Conservation (phyloP, 1,284 basidiomycete species). For the Rhodotorula glutinis region DNA sequence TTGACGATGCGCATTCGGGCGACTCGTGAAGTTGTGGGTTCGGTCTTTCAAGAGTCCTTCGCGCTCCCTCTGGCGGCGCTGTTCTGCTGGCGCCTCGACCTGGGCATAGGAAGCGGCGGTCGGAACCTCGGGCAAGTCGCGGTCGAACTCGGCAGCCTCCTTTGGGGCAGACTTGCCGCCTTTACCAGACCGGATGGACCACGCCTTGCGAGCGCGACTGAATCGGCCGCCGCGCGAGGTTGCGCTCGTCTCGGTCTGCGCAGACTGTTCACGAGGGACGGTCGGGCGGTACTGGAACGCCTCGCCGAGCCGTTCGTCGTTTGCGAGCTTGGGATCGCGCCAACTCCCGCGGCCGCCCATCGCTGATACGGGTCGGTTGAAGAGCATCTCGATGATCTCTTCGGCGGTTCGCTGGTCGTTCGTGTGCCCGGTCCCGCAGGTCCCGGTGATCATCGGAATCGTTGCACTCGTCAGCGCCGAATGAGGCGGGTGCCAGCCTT, state of each 20-base stretch:
- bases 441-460: neutral
- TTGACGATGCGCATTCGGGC: neutral
- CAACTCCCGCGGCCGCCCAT: neutral
- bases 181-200: conserved; percentile 1
- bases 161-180: neutral
- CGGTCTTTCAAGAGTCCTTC: neutral
- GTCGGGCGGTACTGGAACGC: conserved; percentile 2
- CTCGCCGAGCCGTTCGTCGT: conserved; percentile 1
- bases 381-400: conserved; percentile 34
- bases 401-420: conserved; percentile 16
- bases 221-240: neutral
- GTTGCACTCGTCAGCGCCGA: neutral
- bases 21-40: neutral
- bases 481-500: conserved; percentile 11
- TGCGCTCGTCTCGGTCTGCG: neutral
- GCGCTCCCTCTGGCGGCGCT: neutral
- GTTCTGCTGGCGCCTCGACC: conserved; percentile 3
- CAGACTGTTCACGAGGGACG: neutral
- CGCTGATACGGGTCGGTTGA: conserved; percentile 23
- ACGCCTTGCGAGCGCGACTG: conserved; percentile 9
- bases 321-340: neutral
- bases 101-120: conserved; percentile 2
- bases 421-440: neutral
- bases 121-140: neutral
- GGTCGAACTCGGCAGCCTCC: neutral